Percentiles rank a stretch among this genome's conserved stretches.
Conservation (phyloP, 805 yeast species). For the Ogataea kodamae region DNA sequence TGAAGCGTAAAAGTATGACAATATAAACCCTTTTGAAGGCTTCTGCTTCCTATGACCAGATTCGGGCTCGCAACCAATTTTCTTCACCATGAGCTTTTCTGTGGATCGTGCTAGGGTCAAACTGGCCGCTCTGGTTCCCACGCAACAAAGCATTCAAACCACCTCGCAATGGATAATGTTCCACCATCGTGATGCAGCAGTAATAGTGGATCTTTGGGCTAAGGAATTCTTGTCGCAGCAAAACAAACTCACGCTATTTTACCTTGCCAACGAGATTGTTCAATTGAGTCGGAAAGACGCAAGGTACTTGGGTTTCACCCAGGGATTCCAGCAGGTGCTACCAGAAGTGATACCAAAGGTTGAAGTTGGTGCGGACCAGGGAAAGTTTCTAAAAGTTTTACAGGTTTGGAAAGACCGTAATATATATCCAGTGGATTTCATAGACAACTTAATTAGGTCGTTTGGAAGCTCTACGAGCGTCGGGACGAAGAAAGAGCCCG, state of each 20-base stretch:
- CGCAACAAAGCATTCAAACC: slow-evolving; percentile 72
- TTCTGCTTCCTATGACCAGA: too few relatives aligned
- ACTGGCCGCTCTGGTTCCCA: slow-evolving; percentile 47
- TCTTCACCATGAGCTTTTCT: slow-evolving; percentile 44
- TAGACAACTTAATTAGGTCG: slow-evolving; percentile 14
- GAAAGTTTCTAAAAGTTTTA: slow-evolving; percentile 48
- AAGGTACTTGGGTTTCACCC: slow-evolving; percentile 50
- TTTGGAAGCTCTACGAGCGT: slow-evolving; percentile 3
- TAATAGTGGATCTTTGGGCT: slow-evolving; percentile 54
- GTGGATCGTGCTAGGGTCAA: slow-evolving; percentile 47
- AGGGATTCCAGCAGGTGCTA: slow-evolving; percentile 51
- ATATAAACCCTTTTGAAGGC: too few relatives aligned
- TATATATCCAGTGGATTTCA: slow-evolving; percentile 36
- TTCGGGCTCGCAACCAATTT: slow-evolving; percentile 9
- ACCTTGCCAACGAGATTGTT: slow-evolving; percentile 76
- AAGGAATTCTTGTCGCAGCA: slow-evolving; percentile 13
- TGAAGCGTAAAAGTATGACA: too few relatives aligned
- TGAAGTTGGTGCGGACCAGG: slow-evolving; percentile 26
- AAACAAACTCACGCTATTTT: slow-evolving; percentile 56
- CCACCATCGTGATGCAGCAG: slow-evolving; percentile 55
- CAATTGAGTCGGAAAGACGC: slow-evolving; percentile 70
- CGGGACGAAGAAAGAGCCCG: slow-evolving; percentile 1
- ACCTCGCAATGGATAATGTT: slow-evolving; percentile 69
- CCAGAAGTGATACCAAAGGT: slow-evolving; percentile 39
- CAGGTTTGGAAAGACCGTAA: slow-evolving; percentile 56